Percentiles rank a stretch among this genome's conserved stretches.
These are phyloP conservation scores for Ceratocystis harringtonii DNA, from an alignment of 2,329 filamentous ascomycete species.

Conservation along the genomic window DNA sequence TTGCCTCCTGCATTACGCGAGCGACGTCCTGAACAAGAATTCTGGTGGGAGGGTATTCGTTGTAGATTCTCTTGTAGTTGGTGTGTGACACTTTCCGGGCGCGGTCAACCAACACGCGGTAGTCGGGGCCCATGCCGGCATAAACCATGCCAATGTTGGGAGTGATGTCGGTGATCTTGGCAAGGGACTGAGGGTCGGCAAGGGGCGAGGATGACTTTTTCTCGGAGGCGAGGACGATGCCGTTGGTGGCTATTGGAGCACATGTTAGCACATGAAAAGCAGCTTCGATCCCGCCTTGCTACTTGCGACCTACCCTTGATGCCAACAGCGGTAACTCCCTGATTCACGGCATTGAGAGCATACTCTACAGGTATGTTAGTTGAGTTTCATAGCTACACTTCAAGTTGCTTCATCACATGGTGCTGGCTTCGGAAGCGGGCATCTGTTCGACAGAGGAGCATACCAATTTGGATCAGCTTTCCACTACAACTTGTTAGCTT, in stretches of 20 bases:
- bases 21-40: constrained; percentile 99
- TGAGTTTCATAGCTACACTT: neutral
- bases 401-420: neutral
- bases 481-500: constrained; percentile 48
- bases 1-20: constrained; percentile 96
- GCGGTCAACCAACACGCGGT: constrained; percentile 92
- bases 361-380: constrained; percentile 52
- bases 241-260: constrained; percentile 64
- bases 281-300: neutral
- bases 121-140: constrained; percentile 97
- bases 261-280: constrained; percentile 19
- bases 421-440: too few species aligned
- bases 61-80: constrained; percentile 98
- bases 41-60: constrained; percentile 97
- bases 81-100: constrained; percentile 97
- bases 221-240: constrained; percentile 95
- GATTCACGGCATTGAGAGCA: constrained; percentile 97
- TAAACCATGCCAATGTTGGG: constrained; percentile 99
- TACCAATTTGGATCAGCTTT: constrained; percentile 96
- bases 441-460: constrained; percentile 16
- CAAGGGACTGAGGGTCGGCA: constrained; percentile 84
- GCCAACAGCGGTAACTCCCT: constrained; percentile 93
- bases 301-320: constrained; percentile 64
- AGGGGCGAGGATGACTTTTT: constrained; percentile 98
- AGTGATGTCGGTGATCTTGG: constrained; percentile 95